These are phyloP conservation scores for Ogataea paraovalis DNA, from an alignment of 805 yeast species.

Conservation along the genomic window DNA sequence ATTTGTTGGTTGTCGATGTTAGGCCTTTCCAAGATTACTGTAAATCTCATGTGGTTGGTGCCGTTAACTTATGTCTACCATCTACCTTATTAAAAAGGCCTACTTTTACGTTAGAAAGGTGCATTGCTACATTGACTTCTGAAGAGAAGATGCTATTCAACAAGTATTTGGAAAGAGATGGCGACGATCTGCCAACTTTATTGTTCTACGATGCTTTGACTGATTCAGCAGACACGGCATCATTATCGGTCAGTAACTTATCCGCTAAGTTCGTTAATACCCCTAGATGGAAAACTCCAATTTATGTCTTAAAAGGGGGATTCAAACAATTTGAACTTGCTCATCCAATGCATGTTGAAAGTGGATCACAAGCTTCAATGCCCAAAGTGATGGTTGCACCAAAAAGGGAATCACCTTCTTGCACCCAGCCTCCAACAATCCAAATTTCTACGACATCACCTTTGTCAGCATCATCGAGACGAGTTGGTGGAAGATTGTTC, in stretches of 20 bases:
- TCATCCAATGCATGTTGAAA: constrained; percentile 26
- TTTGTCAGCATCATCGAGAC: constrained; percentile 14
- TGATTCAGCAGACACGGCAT: constrained; percentile 28
- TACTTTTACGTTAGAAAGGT: constrained; percentile 61
- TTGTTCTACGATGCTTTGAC: constrained; percentile 49
- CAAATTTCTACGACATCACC: constrained; percentile 16
- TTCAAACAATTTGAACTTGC: constrained; percentile 33
- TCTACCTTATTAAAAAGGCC: constrained; percentile 80
- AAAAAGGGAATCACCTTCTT: constrained; percentile 10
- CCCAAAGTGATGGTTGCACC: constrained; percentile 18
- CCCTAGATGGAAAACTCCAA: constrained; percentile 35
- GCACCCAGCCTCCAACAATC: constrained; percentile 12
- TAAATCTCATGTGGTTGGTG: constrained; percentile 48
- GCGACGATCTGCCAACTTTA: constrained; percentile 36
- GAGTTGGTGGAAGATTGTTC: constrained; percentile 6
- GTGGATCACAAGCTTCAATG: constrained; percentile 19
- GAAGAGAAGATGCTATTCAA: constrained; percentile 44
- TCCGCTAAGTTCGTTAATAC: constrained; percentile 44
- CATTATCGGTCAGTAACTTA: constrained; percentile 41
- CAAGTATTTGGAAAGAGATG: constrained; percentile 29
- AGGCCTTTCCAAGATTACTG: constrained; percentile 77
- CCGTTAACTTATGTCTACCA: constrained; percentile 81
- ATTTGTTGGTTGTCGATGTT: constrained; percentile 61
- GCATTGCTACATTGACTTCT: constrained; percentile 56
- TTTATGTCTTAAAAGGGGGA: constrained; percentile 41